These are phyloP conservation scores for Talaromyces thailandensis DNA, from an alignment of 495 filamentous ascomycete genomes.

Conservation along the genomic window DNA sequence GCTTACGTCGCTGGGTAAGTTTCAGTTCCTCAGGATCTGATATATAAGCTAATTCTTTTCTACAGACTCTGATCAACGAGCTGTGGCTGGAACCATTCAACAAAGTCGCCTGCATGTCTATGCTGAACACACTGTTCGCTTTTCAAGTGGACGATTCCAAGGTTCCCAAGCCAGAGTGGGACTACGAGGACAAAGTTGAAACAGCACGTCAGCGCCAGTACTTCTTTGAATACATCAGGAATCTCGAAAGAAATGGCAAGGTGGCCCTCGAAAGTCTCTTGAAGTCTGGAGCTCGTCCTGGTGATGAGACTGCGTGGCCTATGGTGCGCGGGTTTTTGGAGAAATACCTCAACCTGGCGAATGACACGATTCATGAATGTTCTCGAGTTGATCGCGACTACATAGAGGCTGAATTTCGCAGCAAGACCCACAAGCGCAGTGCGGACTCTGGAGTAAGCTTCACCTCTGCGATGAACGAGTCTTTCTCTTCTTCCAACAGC, in stretches of 20 bases:
- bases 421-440: slow-evolving; percentile 37
- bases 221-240: slow-evolving; percentile 59
- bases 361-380: slow-evolving; percentile 55
- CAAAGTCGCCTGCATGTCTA: slow-evolving; percentile 62
- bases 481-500: slow-evolving; percentile 22
- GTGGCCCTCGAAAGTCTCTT: slow-evolving; percentile 47
- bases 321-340: slow-evolving; percentile 45
- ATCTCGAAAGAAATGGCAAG: slow-evolving; percentile 49
- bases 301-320: slow-evolving; percentile 49
- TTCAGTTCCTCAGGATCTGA: background rate
- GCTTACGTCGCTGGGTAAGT: slow-evolving; percentile 62
- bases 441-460: slow-evolving; percentile 61
- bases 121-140: slow-evolving; percentile 73
- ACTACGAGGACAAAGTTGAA: slow-evolving; percentile 41
- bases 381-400: slow-evolving; percentile 37
- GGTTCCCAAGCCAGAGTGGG: slow-evolving; percentile 40
- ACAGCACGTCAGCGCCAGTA: slow-evolving; percentile 51
- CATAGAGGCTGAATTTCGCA: slow-evolving; percentile 22
- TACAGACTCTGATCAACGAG: slow-evolving; percentile 60
- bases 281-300: slow-evolving; percentile 38
- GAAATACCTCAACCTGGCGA: slow-evolving; percentile 51
- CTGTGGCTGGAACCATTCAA: slow-evolving; percentile 55
- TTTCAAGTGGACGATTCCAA: slow-evolving; percentile 30
- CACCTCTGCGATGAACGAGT: slow-evolving; percentile 20
- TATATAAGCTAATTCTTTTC: background rate